phyloP scores from a whole-genome alignment of 208 protist genomes.

The Crithidia acanthocephali region DNA sequence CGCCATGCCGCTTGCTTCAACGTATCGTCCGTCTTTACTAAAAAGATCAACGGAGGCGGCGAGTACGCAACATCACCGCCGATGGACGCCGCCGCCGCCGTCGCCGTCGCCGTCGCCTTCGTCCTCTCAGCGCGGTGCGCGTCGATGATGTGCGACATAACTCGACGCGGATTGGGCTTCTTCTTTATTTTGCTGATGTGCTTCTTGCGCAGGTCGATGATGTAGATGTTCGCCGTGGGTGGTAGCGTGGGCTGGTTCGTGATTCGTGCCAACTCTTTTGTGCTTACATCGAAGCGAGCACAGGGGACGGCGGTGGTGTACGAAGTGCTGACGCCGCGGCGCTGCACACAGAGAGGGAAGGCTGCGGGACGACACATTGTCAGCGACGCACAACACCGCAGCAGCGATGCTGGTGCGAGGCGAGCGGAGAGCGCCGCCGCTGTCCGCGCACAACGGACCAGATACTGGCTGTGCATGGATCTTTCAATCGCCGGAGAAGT shows the following conservation, averaged over 20 bases:
- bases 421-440: too few species aligned
- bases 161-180: conserved; percentile 17
- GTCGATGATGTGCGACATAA: conserved; percentile 18
- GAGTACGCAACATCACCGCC: too few species aligned
- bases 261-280: conserved; percentile 20
- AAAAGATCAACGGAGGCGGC: conserved; percentile 30
- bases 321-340: conserved; percentile 16
- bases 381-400: background rate
- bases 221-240: conserved; percentile 24
- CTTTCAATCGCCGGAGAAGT: background rate
- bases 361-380: background rate
- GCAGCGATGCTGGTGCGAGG: background rate
- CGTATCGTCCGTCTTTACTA: conserved; percentile 33
- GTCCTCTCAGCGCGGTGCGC: conserved; percentile 27
- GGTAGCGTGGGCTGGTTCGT: conserved; percentile 27
- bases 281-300: conserved; percentile 26
- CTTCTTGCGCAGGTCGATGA: conserved; percentile 33
- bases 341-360: background rate
- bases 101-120: conserved; percentile 13
- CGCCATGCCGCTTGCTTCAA: conserved; percentile 26
- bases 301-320: conserved; percentile 22
- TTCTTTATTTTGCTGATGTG: conserved; percentile 18
- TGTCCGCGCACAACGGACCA: too few species aligned
- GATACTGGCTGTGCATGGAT: too few species aligned
- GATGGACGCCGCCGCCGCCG: conserved; percentile 1